These are phyloP conservation scores for Coemansia sp. DNA, from an alignment of 192 early-diverging fungal species.

Conservation along the genomic window DNA sequence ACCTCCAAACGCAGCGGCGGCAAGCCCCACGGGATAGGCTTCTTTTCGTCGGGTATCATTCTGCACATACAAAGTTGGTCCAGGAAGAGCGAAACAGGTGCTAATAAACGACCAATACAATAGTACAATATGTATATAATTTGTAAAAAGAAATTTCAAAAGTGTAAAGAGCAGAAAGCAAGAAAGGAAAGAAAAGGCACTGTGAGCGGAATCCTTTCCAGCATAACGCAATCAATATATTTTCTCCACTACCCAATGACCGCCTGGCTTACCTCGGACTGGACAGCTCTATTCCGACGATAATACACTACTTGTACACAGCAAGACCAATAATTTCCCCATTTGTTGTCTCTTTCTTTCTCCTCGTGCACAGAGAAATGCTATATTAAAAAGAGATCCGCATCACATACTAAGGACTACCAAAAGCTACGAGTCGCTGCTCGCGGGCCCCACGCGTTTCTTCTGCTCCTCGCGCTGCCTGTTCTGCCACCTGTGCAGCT, in stretches of 20 bases:
- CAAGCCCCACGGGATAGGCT: slow-evolving; percentile 47
- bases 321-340: too few relatives aligned
- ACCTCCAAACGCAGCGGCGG: slow-evolving; percentile 46
- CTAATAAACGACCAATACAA: not conserved
- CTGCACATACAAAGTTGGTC: slow-evolving; percentile 7
- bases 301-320: too few relatives aligned
- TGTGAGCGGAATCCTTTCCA: too few relatives aligned
- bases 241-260: too few relatives aligned
- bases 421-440: not conserved
- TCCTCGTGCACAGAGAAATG: too few relatives aligned
- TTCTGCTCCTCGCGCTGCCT: slow-evolving; percentile 72
- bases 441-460: slow-evolving; percentile 28
- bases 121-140: not conserved
- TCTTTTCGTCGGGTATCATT: slow-evolving; percentile 54
- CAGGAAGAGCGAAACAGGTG: not conserved
- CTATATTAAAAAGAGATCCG: too few relatives aligned
- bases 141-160: not conserved
- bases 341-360: too few relatives aligned
- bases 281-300: too few relatives aligned
- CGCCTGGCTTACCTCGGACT: too few relatives aligned
- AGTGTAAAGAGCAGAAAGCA: slow-evolving; percentile 3
- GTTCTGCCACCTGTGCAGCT: slow-evolving; percentile 91
- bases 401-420: too few relatives aligned
- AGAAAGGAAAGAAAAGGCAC: too few relatives aligned
- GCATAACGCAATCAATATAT: too few relatives aligned